A percentile compares a stretch with the other conserved stretches of the same genome.
Evolutionary conservation across 495 filamentous ascomycete genomes (phyloP).

Genomic region (Mytilinidion resinicola): DNA sequence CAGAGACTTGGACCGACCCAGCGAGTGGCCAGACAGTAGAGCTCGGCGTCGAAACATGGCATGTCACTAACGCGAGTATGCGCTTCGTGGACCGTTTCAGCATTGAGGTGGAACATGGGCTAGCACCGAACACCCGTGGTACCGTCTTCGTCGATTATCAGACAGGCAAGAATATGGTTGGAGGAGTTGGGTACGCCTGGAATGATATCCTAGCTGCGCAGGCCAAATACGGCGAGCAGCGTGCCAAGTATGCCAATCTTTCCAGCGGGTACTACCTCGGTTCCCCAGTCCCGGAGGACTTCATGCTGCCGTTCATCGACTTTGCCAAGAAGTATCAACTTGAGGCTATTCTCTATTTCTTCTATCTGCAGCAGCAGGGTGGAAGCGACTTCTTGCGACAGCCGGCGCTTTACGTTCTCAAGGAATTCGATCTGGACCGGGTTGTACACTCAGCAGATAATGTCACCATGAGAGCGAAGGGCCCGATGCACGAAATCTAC

Average conservation of each 20-base stretch:
- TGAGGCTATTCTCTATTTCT: slow-evolving; percentile 20
- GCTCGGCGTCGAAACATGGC: slow-evolving; percentile 39
- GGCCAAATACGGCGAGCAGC: slow-evolving; percentile 29
- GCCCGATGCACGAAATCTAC: slow-evolving; percentile 41
- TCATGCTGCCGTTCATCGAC: slow-evolving; percentile 37
- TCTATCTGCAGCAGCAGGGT: not conserved
- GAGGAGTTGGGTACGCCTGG: not conserved
- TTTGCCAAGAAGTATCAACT: slow-evolving; percentile 39
- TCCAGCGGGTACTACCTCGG: slow-evolving; percentile 39
- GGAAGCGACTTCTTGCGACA: slow-evolving; percentile 38
- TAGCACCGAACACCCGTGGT: slow-evolving; percentile 6
- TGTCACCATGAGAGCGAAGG: slow-evolving; percentile 4
- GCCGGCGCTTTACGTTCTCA: slow-evolving; percentile 30
- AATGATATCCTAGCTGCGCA: slow-evolving; percentile 24
- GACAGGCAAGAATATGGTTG: not conserved
- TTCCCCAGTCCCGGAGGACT: slow-evolving; percentile 37
- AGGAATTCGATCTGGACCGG: slow-evolving; percentile 6
- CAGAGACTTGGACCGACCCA: slow-evolving; percentile 40
- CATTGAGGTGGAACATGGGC: not conserved
- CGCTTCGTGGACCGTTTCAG: slow-evolving; percentile 37
- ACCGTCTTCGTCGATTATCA: slow-evolving; percentile 20
- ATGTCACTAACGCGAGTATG: slow-evolving; percentile 32
- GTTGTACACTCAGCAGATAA: no score
- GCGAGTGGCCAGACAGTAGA: slow-evolving; percentile 37
- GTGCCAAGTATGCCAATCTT: slow-evolving; percentile 38